phyloP scores from a whole-genome alignment of 495 filamentous ascomycete species.

The Penicillium coprophilum region DNA sequence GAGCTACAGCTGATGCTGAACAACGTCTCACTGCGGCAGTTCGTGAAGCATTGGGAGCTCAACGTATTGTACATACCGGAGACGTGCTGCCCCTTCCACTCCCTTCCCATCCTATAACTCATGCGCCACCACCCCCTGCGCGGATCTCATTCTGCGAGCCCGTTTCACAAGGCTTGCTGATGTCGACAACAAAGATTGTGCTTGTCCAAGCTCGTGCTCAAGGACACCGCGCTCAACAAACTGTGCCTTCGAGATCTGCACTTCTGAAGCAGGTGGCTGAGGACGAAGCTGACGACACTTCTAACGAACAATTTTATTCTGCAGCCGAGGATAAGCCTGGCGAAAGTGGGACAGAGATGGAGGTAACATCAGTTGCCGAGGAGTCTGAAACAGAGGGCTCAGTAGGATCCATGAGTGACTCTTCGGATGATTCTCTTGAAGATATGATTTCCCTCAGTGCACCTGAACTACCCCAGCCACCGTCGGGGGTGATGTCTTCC shows the following conservation, averaged over 20 bases:
- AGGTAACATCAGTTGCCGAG: constrained; percentile 51
- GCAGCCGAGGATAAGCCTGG: constrained; percentile 70
- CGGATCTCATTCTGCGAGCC: constrained; percentile 65
- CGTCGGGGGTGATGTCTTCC: constrained; percentile 67
- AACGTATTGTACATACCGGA: constrained; percentile 76
- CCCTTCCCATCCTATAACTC: constrained; percentile 85
- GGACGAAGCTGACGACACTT: constrained; percentile 72
- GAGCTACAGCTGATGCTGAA: constrained; percentile 50
- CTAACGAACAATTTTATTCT: constrained; percentile 86
- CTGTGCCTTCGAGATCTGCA: constrained; percentile 29
- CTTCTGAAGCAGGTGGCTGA: constrained; percentile 61
- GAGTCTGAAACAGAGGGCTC: constrained; percentile 54
- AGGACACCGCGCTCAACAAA: constrained; percentile 34
- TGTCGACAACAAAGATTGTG: constrained; percentile 67
- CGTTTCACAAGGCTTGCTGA: constrained; percentile 81
- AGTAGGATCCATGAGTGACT: constrained; percentile 56
- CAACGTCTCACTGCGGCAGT: constrained; percentile 74
- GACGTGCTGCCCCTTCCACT: constrained; percentile 82
- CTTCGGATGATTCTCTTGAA: constrained; percentile 75
- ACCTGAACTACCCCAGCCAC: constrained; percentile 69
- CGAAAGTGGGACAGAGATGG: constrained; percentile 59
- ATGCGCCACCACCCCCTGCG: constrained; percentile 74
- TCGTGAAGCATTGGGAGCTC: constrained; percentile 64
- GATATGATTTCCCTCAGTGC: constrained; percentile 81
- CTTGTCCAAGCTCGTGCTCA: constrained; percentile 60